Conservation (phyloP, 2,329 filamentous ascomycete genomes). For the Claviceps pazoutovae region DNA sequence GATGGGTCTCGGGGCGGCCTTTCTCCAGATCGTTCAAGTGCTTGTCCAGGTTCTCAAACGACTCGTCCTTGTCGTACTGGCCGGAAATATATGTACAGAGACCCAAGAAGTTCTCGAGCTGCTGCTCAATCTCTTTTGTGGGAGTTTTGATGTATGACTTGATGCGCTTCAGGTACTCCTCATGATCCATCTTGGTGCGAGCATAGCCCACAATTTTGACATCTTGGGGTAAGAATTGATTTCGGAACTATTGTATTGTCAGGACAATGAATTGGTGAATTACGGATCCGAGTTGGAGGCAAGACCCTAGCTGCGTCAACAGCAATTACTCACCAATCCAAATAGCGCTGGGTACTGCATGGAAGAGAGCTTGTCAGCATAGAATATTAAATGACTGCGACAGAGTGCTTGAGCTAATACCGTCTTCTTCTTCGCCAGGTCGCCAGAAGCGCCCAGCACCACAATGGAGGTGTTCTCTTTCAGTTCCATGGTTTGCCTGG, state of each 20-base stretch:
- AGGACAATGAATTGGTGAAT: neutral
- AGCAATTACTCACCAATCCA: constrained; percentile 59
- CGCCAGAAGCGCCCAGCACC: constrained; percentile 91
- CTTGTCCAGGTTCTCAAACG: constrained; percentile 72
- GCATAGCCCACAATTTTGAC: constrained; percentile 98
- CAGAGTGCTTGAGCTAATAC: constrained; percentile 34
- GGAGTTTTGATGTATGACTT: constrained; percentile 98
- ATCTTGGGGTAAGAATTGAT: constrained; percentile 95
- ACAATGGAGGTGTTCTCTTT: constrained; percentile 97
- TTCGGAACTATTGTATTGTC: constrained; percentile 62
- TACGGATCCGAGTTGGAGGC: neutral
- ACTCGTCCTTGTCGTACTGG: constrained; percentile 94
- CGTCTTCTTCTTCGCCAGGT: constrained; percentile 99
- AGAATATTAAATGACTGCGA: neutral
- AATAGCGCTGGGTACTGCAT: constrained; percentile 86
- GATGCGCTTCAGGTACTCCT: constrained; percentile 86
- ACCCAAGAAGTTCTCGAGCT: constrained; percentile 77
- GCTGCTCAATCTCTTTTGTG: constrained; percentile 92
- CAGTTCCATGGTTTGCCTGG: constrained; percentile 68
- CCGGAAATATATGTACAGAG: constrained; percentile 92
- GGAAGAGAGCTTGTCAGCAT: constrained; percentile 11
- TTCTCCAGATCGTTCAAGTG: constrained; percentile 79
- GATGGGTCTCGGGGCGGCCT: constrained; percentile 68
- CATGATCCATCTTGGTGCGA: constrained; percentile 97
- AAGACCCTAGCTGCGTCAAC: neutral